Evolutionary conservation across 768 basidiomycete genomes (phyloP).

Genomic region (Leccinum incarnatum): DNA sequence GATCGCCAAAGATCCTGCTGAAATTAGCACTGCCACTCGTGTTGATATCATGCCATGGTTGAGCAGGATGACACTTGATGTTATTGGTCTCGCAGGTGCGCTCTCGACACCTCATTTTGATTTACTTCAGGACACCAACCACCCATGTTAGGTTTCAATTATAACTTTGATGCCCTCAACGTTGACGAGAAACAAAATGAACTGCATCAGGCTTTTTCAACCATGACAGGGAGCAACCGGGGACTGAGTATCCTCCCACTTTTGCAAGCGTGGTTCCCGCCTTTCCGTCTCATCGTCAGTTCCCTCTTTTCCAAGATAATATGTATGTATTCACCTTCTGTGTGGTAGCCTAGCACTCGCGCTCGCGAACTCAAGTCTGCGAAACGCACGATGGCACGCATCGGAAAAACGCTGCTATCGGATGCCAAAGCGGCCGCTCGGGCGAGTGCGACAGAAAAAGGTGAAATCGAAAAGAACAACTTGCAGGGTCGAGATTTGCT

Average conservation of each 20-base stretch:
- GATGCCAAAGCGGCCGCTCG: conserved; percentile 43
- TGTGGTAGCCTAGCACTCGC: conserved; percentile 22
- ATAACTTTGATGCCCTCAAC: conserved; percentile 33
- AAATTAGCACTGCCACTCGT: neutral
- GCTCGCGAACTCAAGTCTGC: conserved; percentile 24
- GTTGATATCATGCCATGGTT: conserved; percentile 36
- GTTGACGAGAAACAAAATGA: conserved; percentile 24
- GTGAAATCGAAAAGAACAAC: conserved; percentile 34
- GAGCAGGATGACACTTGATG: conserved; percentile 35
- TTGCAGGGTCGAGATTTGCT: conserved; percentile 51
- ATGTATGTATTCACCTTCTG: neutral
- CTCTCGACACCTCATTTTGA: neutral
- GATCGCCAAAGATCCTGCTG: conserved; percentile 23
- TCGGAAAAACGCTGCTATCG: conserved; percentile 49
- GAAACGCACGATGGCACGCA: conserved; percentile 43
- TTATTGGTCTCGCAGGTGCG: conserved; percentile 37
- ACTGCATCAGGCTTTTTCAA: conserved; percentile 31
- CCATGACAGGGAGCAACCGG: conserved; percentile 14
- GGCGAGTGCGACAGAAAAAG: conserved; percentile 19
- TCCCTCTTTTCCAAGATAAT: neutral
- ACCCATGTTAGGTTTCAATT: conserved; percentile 34
- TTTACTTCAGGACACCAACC: neutral
- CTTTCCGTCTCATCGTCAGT: conserved; percentile 40
- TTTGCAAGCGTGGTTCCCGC: conserved; percentile 35
- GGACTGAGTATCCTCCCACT: conserved; percentile 25